These are phyloP conservation scores for Diplocarpon mali DNA, from an alignment of 2,329 filamentous ascomycete species.

Conservation along the genomic window DNA sequence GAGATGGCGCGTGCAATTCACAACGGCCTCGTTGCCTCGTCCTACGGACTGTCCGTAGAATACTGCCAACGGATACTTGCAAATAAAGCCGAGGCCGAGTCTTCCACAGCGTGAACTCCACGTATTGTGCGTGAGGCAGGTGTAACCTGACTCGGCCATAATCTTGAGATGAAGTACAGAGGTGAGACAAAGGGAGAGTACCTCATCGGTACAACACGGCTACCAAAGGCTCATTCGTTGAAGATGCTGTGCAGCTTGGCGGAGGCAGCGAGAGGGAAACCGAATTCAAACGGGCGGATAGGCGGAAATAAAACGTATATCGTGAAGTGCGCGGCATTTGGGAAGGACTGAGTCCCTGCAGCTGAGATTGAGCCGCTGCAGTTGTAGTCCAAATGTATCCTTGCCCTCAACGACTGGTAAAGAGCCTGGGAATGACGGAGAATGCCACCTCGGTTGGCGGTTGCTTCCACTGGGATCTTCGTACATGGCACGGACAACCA, in stretches of 20 bases:
- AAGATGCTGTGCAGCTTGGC: no score
- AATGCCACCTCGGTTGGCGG: no score
- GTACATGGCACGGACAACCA: no score
- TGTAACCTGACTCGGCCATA: neutral
- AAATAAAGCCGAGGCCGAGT: neutral
- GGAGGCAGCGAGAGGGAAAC: neutral
- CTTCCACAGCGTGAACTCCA: neutral
- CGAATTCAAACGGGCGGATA: neutral
- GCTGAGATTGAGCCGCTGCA: no score
- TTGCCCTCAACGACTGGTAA: no score
- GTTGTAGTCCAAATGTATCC: no score
- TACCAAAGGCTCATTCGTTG: neutral
- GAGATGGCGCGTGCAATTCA: neutral
- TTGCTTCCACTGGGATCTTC: no score
- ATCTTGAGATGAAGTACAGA: no score
- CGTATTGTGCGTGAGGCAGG: neutral
- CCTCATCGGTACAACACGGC: neutral
- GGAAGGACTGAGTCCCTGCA: no score
- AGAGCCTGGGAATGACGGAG: no score
- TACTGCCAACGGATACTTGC: neutral
- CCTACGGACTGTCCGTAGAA: neutral
- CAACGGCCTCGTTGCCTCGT: constrained; percentile 1
- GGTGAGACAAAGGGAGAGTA: neutral
- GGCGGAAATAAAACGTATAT: no score
- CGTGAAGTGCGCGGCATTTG: no score